These are phyloP conservation scores for Penicillium subrubescens DNA, from an alignment of 495 filamentous ascomycete species.

Conservation along the genomic window DNA sequence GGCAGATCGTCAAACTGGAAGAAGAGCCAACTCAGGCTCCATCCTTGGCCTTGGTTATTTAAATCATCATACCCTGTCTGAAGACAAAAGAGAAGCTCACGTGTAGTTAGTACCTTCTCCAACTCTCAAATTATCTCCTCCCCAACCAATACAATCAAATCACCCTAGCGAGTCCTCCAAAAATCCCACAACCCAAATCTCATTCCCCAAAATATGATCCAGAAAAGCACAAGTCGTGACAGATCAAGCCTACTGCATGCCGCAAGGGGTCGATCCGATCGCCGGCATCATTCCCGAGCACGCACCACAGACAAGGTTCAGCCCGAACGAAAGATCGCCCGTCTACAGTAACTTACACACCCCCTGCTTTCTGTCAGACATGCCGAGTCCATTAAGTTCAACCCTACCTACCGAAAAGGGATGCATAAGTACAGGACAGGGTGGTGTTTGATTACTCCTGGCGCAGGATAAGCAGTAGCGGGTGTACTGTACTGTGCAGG, in stretches of 20 bases:
- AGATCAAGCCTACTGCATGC: slow-evolving; percentile 18
- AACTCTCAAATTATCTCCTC: background rate
- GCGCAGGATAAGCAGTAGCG: background rate
- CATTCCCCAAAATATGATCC: slow-evolving; percentile 7
- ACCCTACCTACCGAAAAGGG: background rate
- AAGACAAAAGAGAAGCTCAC: background rate
- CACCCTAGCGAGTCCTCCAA: background rate
- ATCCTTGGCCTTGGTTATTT: background rate
- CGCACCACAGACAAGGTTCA: slow-evolving; percentile 5
- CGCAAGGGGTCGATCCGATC: slow-evolving; percentile 17
- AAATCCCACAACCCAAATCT: background rate
- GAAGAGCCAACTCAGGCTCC: background rate
- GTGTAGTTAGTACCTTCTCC: background rate
- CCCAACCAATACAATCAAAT: background rate
- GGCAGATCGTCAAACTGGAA: too few species aligned
- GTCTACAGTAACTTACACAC: background rate
- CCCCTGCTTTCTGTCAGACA: slow-evolving; percentile 28
- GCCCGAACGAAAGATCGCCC: slow-evolving; percentile 10
- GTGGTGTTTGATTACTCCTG: background rate
- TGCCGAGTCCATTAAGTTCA: background rate
- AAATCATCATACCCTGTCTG: background rate
- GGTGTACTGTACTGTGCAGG: background rate
- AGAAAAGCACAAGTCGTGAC: background rate
- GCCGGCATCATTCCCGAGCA: slow-evolving; percentile 12
- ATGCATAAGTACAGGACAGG: background rate